A percentile compares a stretch with the other conserved stretches of the same genome.
Evolutionary conservation across 805 yeast species (phyloP).

Genomic region (Barnettozyma californica): DNA sequence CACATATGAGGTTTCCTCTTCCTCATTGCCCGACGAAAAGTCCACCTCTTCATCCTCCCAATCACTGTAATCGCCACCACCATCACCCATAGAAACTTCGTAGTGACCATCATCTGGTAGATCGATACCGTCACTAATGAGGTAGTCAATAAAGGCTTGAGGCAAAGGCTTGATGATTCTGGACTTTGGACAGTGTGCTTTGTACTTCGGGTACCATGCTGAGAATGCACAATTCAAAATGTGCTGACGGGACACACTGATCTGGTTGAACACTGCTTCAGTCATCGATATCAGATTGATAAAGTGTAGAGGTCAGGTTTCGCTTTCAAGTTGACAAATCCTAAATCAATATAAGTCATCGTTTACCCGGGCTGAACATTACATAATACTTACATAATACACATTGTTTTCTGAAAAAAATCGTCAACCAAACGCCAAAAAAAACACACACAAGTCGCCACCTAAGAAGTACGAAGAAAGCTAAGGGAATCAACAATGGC

Average conservation of each 20-base stretch:
- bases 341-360: not conserved
- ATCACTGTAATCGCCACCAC: constrained; percentile 68
- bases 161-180: constrained; percentile 56
- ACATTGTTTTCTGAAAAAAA: too few species aligned
- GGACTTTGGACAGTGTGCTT: constrained; percentile 43
- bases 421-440: not conserved
- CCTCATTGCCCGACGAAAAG: constrained; percentile 19
- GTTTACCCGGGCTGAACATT: not conserved
- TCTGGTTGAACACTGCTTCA: constrained; percentile 20
- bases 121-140: constrained; percentile 62
- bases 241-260: constrained; percentile 33
- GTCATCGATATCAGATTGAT: not conserved
- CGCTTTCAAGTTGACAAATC: not conserved
- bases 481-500: constrained; percentile 10
- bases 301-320: not conserved
- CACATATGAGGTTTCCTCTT: constrained; percentile 8
- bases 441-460: not conserved
- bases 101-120: constrained; percentile 46
- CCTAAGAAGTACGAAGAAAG: not conserved
- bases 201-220: constrained; percentile 53
- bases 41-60: constrained; percentile 48
- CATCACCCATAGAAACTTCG: constrained; percentile 32
- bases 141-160: constrained; percentile 48
- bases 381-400: not conserved
- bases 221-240: constrained; percentile 50